Percentiles rank a stretch among this genome's conserved stretches.
Evolutionary conservation across 306 rosid species (phyloP).

Genomic region (Prunus mira): DNA sequence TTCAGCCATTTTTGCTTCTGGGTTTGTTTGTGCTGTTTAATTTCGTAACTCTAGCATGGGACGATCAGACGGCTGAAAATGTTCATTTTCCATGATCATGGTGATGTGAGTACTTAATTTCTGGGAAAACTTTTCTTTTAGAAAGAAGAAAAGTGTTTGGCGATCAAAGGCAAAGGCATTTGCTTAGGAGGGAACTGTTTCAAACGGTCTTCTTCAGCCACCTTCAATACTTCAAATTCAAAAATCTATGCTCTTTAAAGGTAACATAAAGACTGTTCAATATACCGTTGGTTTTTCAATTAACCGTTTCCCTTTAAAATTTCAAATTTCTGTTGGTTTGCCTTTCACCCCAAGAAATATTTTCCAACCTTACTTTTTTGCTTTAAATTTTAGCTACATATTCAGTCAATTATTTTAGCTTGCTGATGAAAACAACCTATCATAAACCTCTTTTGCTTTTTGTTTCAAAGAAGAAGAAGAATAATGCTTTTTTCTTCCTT

Average conservation of each 20-base stretch:
- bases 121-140: conserved; percentile 31
- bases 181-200: conserved; percentile 62
- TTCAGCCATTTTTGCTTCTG: conserved; percentile 37
- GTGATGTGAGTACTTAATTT: conserved; percentile 9
- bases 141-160: conserved; percentile 13
- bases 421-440: conserved; percentile 41
- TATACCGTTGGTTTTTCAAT: conserved; percentile 31
- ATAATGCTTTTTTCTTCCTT: conserved; percentile 20
- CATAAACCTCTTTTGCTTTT: conserved; percentile 54
- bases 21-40: conserved; percentile 20
- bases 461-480: conserved; percentile 24
- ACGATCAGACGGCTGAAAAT: conserved; percentile 5
- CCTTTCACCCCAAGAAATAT: not conserved
- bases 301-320: not conserved
- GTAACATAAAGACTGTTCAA: conserved; percentile 30
- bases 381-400: conserved; percentile 31
- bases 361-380: conserved; percentile 24
- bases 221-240: conserved; percentile 48
- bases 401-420: conserved; percentile 40
- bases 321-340: not conserved
- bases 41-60: not conserved
- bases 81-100: conserved; percentile 16
- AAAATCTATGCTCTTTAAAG: conserved; percentile 33
- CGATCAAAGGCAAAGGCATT: conserved; percentile 23
- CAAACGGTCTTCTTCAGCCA: conserved; percentile 35